Evolutionary conservation across 345 rosid species (phyloP), one percentile per base, ranked within the genome.

Genomic region (Nasturtium officinale): DNA sequence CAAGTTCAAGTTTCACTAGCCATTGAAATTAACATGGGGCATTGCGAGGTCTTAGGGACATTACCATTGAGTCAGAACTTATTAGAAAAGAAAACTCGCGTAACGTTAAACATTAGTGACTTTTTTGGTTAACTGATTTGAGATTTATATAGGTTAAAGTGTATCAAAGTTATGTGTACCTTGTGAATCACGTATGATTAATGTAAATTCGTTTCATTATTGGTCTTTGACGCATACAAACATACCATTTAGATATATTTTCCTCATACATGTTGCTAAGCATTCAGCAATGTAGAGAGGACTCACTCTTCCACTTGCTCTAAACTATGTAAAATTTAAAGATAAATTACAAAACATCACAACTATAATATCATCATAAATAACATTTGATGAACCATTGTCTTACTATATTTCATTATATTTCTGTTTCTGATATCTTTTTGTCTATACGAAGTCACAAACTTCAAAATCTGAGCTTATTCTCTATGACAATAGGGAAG

Each of bases 401-500:
- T 20, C 54, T 60, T 57, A 26, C 33, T 10, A 1, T n/a, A 3
- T 25, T 17, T 20, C 67, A 66, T 5, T n/a, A 33, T 26, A 55
- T 40, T 50, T 65, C 51, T 64, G 21, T 26, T 25, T 48, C 10
- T 59, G 10, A 43, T 16, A 3, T 33, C 38, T 1, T 55, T 55
- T 56, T 10, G 32, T 65, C 12, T 40, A 71, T 42, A 30, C 26
- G 25, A 70, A 70, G 66, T 72, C 59, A 61, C 32, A 56, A 42
- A 43, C 48, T 17, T 73, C 79, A 76, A 25, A 76, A 51, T 17
- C 8, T 12, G 17, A 69, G 74, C 12, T n/a, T 69, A 8, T 54
- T 50, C 23, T 69, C 65, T 62, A 37, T 33, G 6, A 81, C 37
- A 85, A 61, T 57, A 82, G 85, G 5, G 86, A 91, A 61, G 13